A percentile compares a stretch with the other conserved stretches of the same genome.
phyloP scores from a whole-genome alignment of 1,284 basidiomycete species.

The Apiotrichum montevideense region DNA sequence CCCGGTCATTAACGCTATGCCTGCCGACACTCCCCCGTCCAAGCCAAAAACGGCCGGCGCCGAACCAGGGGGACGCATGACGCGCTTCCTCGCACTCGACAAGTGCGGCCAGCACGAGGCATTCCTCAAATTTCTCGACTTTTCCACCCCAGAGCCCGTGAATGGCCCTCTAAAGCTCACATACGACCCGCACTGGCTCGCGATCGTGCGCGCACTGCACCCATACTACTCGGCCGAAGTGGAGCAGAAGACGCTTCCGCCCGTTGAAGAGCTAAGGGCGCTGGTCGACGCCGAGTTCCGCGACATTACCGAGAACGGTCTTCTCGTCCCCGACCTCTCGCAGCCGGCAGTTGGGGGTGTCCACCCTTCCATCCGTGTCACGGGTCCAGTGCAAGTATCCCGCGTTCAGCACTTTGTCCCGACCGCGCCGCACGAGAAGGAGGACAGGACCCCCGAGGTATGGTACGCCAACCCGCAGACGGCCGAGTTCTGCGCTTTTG shows the following conservation, averaged over 20 bases:
- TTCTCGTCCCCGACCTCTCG: too few relatives aligned
- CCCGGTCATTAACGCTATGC: slow-evolving; percentile 54
- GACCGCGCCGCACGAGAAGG: slow-evolving; percentile 61
- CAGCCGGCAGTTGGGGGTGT: too few relatives aligned
- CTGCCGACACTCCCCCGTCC: not conserved
- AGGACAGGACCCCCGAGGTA: slow-evolving; percentile 47
- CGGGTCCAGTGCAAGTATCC: slow-evolving; percentile 48
- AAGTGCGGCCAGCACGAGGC: slow-evolving; percentile 78
- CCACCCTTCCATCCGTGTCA: slow-evolving; percentile 4
- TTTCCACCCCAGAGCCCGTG: slow-evolving; percentile 46
- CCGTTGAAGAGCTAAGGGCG: slow-evolving; percentile 50
- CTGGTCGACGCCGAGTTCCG: slow-evolving; percentile 59
- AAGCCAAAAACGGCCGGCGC: not conserved
- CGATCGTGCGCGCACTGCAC: slow-evolving; percentile 80
- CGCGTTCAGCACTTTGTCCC: slow-evolving; percentile 64
- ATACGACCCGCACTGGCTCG: slow-evolving; percentile 89
- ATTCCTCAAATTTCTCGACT: slow-evolving; percentile 68
- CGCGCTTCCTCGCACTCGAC: slow-evolving; percentile 76
- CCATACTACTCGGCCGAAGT: slow-evolving; percentile 60
- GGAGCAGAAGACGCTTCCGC: slow-evolving; percentile 59
- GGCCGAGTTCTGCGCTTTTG: slow-evolving; percentile 60
- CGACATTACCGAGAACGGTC: slow-evolving; percentile 53
- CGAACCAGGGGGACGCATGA: not conserved
- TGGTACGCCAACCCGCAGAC: slow-evolving; percentile 90
- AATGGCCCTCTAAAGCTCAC: slow-evolving; percentile 49